phyloP scores from a whole-genome alignment of 2,329 filamentous ascomycete species.

The Sclerotinia minor region DNA sequence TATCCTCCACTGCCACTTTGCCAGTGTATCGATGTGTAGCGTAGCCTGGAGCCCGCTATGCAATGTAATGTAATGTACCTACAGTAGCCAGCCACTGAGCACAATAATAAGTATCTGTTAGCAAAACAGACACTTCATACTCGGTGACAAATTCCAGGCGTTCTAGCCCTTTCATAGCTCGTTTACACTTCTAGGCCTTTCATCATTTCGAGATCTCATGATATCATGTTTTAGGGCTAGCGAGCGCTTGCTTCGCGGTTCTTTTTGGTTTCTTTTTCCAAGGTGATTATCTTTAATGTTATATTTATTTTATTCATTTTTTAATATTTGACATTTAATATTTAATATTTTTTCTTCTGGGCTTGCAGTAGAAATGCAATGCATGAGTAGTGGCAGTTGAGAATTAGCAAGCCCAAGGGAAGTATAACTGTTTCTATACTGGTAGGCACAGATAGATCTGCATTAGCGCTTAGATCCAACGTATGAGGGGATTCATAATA shows the following conservation, averaged over 20 bases:
- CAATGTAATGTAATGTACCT: slow-evolving; percentile 7
- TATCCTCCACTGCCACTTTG: not conserved
- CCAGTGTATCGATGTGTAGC: too few relatives aligned
- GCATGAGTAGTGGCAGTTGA: slow-evolving; percentile 7
- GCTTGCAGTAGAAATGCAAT: not conserved
- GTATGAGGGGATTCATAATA: not conserved
- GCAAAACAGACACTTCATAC: slow-evolving; percentile 11
- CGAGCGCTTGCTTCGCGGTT: slow-evolving; percentile 6
- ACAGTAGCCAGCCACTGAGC: not conserved
- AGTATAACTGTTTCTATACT: slow-evolving; percentile 4
- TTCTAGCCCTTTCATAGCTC: not conserved
- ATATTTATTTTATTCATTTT: not conserved
- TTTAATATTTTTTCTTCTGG: not conserved
- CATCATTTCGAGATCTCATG: not conserved
- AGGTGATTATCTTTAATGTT: not conserved
- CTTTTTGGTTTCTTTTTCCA: not conserved
- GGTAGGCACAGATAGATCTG: not conserved
- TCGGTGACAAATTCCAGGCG: slow-evolving; percentile 3
- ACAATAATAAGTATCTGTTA: not conserved
- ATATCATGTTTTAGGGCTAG: not conserved
- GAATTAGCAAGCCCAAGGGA: not conserved
- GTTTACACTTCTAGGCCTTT: not conserved
- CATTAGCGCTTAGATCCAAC: not conserved
- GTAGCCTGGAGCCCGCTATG: too few relatives aligned
- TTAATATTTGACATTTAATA: too few relatives aligned